A percentile compares a stretch with the other conserved stretches of the same genome.
Conservation (phyloP, 2,329 filamentous ascomycete species). For the Penicillium sclerotigenum region DNA sequence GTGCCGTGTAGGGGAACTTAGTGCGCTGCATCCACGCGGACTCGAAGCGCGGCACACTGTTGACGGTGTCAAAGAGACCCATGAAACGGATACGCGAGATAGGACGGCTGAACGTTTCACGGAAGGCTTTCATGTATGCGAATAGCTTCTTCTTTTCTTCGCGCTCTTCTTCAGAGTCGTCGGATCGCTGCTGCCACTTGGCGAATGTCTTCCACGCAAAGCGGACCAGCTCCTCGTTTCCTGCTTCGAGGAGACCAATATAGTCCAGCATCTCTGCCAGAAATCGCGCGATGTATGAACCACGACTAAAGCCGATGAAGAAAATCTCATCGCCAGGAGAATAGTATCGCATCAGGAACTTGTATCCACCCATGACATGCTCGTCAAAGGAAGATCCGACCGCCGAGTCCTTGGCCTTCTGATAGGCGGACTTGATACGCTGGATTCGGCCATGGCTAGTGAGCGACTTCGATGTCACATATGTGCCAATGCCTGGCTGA, state of each 20-base stretch:
- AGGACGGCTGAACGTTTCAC: slow-evolving; percentile 75
- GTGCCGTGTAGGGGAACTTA: slow-evolving; percentile 63
- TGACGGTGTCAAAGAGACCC: slow-evolving; percentile 79
- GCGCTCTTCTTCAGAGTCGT: slow-evolving; percentile 28
- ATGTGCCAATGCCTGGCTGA: slow-evolving; percentile 47
- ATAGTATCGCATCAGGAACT: slow-evolving; percentile 74
- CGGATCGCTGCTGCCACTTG: slow-evolving; percentile 41
- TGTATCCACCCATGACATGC: slow-evolving; percentile 80
- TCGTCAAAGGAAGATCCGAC: slow-evolving; percentile 76
- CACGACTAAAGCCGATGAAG: slow-evolving; percentile 71
- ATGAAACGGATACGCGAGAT: slow-evolving; percentile 72
- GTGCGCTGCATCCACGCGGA: slow-evolving; percentile 68
- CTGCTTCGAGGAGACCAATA: slow-evolving; percentile 72
- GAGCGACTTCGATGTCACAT: slow-evolving; percentile 39
- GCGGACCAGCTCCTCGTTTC: slow-evolving; percentile 79
- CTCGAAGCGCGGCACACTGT: slow-evolving; percentile 75
- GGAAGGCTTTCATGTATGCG: slow-evolving; percentile 72
- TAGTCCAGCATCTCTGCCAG: slow-evolving; percentile 82
- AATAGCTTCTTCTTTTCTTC: slow-evolving; percentile 54
- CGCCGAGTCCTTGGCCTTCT: slow-evolving; percentile 61
- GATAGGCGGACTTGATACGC: slow-evolving; percentile 53
- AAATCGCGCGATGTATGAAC: slow-evolving; percentile 70
- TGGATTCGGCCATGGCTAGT: slow-evolving; percentile 35
- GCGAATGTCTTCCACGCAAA: slow-evolving; percentile 69
- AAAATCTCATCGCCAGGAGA: slow-evolving; percentile 59